Conservation (phyloP, 257 asterid genomes). For the Fraxinus pennsylvanica region DNA sequence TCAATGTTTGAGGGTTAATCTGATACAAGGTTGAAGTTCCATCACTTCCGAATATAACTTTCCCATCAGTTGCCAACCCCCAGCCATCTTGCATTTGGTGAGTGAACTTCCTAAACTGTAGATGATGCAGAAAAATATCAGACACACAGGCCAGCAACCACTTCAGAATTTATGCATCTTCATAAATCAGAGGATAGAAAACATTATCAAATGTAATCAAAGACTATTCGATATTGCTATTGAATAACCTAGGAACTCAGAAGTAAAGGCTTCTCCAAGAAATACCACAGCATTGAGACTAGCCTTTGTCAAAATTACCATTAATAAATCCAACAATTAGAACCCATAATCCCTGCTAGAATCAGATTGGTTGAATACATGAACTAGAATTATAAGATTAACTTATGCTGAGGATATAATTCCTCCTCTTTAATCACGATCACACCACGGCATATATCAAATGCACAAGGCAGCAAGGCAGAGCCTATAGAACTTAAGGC, state of each 20-base stretch:
- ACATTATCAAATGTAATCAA: neutral
- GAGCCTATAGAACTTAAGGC: neutral
- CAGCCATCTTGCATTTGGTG: slow-evolving; percentile 94
- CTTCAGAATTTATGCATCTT: slow-evolving; percentile 4
- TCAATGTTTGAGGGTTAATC: slow-evolving; percentile 62
- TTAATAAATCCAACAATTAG: slow-evolving; percentile 2
- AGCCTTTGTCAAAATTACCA: neutral
- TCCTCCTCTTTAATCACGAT: neutral
- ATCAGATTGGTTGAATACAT: neutral
- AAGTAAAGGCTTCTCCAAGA: slow-evolving; percentile 6
- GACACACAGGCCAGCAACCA: slow-evolving; percentile 10
- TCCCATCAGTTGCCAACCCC: slow-evolving; percentile 93
- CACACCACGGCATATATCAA: slow-evolving; percentile 8
- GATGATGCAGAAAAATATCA: slow-evolving; percentile 17
- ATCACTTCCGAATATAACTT: slow-evolving; percentile 77
- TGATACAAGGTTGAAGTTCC: slow-evolving; percentile 86
- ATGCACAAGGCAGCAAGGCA: slow-evolving; percentile 20
- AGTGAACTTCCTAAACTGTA: slow-evolving; percentile 62
- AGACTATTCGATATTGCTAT: neutral
- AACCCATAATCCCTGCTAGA: neutral
- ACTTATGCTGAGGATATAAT: neutral
- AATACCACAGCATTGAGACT: neutral
- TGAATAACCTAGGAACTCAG: neutral
- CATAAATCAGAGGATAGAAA: neutral
- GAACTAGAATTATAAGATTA: slow-evolving; percentile 2